phyloP scores from a whole-genome alignment of 768 basidiomycete genomes.

The Jaapia argillacea region DNA sequence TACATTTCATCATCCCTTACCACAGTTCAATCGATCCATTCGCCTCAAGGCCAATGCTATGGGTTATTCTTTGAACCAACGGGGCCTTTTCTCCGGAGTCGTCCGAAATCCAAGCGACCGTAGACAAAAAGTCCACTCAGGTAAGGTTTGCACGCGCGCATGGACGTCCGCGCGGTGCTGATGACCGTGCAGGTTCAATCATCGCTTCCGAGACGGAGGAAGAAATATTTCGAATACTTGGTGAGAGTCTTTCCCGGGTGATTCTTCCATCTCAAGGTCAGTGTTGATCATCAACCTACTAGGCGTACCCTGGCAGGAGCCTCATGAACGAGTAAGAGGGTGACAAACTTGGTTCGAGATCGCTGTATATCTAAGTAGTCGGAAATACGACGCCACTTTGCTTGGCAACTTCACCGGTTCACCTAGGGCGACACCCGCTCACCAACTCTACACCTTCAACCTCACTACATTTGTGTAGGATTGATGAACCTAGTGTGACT shows the following conservation, averaged over 20 bases:
- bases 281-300: not conserved
- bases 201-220: slow-evolving; percentile 79
- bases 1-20: not conserved
- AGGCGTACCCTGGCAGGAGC: slow-evolving; percentile 76
- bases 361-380: no score
- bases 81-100: slow-evolving; percentile 66
- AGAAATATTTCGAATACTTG: slow-evolving; percentile 74
- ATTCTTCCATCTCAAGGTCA: slow-evolving; percentile 1
- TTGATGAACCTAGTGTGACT: no score
- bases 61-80: slow-evolving; percentile 84
- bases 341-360: slow-evolving; percentile 9
- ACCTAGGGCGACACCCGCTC: no score
- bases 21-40: slow-evolving; percentile 84
- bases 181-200: slow-evolving; percentile 36
- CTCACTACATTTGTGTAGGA: no score
- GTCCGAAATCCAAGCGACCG: slow-evolving; percentile 58
- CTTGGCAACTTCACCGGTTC: no score
- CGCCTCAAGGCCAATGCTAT: slow-evolving; percentile 72
- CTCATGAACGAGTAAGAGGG: slow-evolving; percentile 57
- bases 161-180: not conserved
- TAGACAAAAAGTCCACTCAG: slow-evolving; percentile 48
- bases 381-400: no score
- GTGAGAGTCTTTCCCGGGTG: slow-evolving; percentile 17
- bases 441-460: no score
- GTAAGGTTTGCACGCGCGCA: slow-evolving; percentile 19